phyloP scores from a whole-genome alignment of 306 rosid genomes.

The Rosa lucieae region DNA sequence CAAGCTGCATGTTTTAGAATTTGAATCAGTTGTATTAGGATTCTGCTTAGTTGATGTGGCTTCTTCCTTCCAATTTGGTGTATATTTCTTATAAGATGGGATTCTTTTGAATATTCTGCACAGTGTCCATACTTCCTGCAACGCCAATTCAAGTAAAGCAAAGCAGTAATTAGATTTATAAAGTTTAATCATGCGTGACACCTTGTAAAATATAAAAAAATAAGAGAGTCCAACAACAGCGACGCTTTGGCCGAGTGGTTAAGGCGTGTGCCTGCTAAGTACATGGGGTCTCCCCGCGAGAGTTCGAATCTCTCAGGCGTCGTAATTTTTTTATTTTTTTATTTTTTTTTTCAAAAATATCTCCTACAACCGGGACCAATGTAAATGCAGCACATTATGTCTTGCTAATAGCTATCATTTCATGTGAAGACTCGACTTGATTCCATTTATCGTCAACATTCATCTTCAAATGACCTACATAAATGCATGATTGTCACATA shows the following conservation, averaged over 20 bases:
- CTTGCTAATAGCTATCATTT: too few species aligned
- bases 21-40: conserved; percentile 29
- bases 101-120: conserved; percentile 81
- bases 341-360: not conserved
- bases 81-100: conserved; percentile 55
- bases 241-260: conserved; percentile 20
- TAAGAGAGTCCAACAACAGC: fast-evolving
- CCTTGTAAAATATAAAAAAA: too few species aligned
- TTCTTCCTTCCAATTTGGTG: conserved; percentile 39
- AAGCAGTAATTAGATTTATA: not conserved
- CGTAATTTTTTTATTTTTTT: not conserved
- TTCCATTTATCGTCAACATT: too few species aligned
- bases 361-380: too few species aligned
- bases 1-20: conserved; percentile 57
- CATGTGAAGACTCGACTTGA: too few species aligned
- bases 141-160: not conserved
- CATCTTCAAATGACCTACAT: not conserved
- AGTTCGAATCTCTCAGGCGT: conserved; percentile 15
- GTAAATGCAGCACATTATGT: too few species aligned
- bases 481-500: not conserved
- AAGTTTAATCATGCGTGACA: too few species aligned
- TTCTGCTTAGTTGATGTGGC: conserved; percentile 18
- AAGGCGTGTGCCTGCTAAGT: conserved; percentile 20
- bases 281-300: conserved; percentile 19
- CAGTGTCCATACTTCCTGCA: conserved; percentile 94